These are phyloP conservation scores for Silene conica DNA, from an alignment of 148 eudicot species.

Conservation along the genomic window DNA sequence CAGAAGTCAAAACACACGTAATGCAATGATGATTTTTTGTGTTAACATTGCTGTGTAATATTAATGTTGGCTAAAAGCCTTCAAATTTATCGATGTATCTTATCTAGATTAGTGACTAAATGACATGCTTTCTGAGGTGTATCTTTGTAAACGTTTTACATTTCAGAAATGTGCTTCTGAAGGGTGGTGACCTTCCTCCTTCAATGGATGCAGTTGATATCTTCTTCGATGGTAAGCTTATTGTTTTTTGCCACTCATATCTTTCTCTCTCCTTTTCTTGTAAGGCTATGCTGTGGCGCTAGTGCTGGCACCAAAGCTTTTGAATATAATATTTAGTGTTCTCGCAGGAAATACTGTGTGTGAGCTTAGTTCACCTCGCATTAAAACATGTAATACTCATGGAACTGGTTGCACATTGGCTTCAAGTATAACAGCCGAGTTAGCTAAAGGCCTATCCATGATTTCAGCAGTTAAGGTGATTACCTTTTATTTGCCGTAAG, in stretches of 20 bases:
- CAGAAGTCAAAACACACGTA: no score
- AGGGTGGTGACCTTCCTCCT: slow-evolving; percentile 84
- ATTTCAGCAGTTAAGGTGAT: slow-evolving; percentile 78
- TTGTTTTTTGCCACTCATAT: slow-evolving; percentile 9
- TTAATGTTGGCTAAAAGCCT: no score
- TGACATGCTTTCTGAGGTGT: neutral
- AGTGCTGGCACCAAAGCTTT: slow-evolving; percentile 6
- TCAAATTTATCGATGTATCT: neutral
- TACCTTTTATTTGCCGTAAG: neutral
- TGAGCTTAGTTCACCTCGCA: slow-evolving; percentile 68
- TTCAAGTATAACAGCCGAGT: slow-evolving; percentile 91
- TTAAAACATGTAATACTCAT: slow-evolving; percentile 76
- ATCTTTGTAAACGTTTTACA: neutral
- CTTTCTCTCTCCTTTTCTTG: neutral
- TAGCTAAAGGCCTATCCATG: slow-evolving; percentile 81
- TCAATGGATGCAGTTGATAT: slow-evolving; percentile 82
- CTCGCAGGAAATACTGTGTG: slow-evolving; percentile 55
- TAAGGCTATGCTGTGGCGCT: neutral
- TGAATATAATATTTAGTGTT: neutral
- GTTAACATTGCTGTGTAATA: no score
- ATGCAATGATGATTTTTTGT: no score
- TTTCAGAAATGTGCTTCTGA: slow-evolving; percentile 85
- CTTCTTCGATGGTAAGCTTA: slow-evolving; percentile 78
- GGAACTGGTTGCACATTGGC: slow-evolving; percentile 98
- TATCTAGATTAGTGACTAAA: neutral